phyloP scores from a whole-genome alignment of 768 basidiomycete genomes.

The Lactarius hengduanensis region DNA sequence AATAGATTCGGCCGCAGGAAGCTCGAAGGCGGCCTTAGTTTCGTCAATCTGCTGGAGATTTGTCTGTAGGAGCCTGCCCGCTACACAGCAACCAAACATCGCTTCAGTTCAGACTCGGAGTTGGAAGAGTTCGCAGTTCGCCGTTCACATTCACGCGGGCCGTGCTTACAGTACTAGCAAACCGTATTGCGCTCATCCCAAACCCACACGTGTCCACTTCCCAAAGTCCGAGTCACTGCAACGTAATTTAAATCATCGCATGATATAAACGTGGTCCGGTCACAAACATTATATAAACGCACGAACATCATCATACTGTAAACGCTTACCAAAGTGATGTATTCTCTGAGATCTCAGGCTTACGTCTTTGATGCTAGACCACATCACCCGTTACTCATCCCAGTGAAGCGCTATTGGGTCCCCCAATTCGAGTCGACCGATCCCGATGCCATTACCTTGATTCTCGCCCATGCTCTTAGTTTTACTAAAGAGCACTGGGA shows the following conservation, averaged over 20 bases:
- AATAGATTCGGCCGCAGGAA: constrained; percentile 66
- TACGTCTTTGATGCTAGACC: constrained; percentile 56
- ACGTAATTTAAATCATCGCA: too few species aligned
- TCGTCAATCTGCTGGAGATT: constrained; percentile 80
- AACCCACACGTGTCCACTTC: too few species aligned
- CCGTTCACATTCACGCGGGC: neutral
- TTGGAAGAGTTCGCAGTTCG: neutral
- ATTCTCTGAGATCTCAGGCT: constrained; percentile 21
- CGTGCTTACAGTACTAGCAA: too few species aligned
- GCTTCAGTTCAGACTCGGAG: neutral
- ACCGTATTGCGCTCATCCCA: too few species aligned
- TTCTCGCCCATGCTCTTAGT: constrained; percentile 54
- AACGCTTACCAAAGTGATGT: neutral
- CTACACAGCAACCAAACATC: constrained; percentile 79
- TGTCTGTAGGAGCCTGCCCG: constrained; percentile 76
- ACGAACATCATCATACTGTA: neutral
- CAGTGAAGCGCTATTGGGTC: constrained; percentile 51
- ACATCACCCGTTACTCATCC: constrained; percentile 46
- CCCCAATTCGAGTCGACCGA: constrained; percentile 38
- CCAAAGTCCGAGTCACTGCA: too few species aligned
- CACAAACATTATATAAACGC: neutral
- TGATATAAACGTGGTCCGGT: too few species aligned
- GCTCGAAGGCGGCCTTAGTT: constrained; percentile 77
- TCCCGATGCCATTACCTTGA: constrained; percentile 44
- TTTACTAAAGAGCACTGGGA: constrained; percentile 64